These are phyloP conservation scores for Cryomyces minteri DNA, from an alignment of 495 filamentous ascomycete genomes.

Conservation along the genomic window DNA sequence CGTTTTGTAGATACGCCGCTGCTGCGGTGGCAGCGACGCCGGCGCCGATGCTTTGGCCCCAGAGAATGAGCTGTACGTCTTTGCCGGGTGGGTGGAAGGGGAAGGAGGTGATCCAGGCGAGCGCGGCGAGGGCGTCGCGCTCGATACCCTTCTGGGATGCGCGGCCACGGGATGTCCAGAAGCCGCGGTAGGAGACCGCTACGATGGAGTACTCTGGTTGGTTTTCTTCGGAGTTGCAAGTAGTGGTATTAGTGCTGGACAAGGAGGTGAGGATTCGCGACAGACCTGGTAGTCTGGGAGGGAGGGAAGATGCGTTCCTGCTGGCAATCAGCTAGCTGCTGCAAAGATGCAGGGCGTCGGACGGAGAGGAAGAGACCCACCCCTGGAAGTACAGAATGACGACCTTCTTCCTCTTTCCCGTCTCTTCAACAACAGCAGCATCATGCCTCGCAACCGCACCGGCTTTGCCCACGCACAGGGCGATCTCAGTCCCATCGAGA, in stretches of 20 bases:
- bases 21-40: constrained; percentile 34
- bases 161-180: constrained; percentile 58
- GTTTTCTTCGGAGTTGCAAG: no score
- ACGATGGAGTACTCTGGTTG: constrained; percentile 31
- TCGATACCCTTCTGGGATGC: constrained; percentile 48
- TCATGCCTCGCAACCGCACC: not conserved
- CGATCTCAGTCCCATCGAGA: constrained; percentile 41
- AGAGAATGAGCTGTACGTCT: constrained; percentile 33
- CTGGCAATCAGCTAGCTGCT: constrained; percentile 1
- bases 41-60: constrained; percentile 64
- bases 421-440: not conserved
- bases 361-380: constrained; percentile 7
- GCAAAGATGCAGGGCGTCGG: constrained; percentile 1
- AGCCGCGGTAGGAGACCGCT: constrained; percentile 57
- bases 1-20: constrained; percentile 27
- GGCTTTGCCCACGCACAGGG: constrained; percentile 31
- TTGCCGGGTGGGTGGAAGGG: not conserved
- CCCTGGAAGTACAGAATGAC: constrained; percentile 44
- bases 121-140: constrained; percentile 7
- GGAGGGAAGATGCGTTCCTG: constrained; percentile 46
- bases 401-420: constrained; percentile 7
- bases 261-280: constrained; percentile 27
- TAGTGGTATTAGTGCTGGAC: not conserved
- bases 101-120: not conserved
- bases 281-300: constrained; percentile 49